Evolutionary conservation across 306 rosid species (phyloP).

Genomic region (Alnus rubra): DNA sequence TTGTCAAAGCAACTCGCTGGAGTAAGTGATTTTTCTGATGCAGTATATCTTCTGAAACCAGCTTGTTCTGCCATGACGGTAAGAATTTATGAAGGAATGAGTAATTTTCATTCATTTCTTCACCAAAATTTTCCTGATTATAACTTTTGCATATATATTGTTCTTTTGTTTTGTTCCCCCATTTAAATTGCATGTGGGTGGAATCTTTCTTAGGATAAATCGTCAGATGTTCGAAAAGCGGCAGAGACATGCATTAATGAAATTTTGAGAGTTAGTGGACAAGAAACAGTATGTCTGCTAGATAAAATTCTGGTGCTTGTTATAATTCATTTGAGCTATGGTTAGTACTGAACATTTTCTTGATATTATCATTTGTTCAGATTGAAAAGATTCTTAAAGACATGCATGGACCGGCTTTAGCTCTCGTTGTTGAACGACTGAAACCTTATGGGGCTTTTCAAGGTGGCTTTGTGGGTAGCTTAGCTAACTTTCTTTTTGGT

Average conservation of each 20-base stretch:
- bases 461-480: slow-evolving; percentile 46
- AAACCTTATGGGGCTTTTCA: slow-evolving; percentile 63
- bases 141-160: neutral
- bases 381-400: slow-evolving; percentile 77
- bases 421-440: slow-evolving; percentile 74
- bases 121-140: neutral
- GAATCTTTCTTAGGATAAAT: slow-evolving; percentile 73
- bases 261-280: slow-evolving; percentile 84
- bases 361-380: slow-evolving; percentile 39
- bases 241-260: slow-evolving; percentile 87
- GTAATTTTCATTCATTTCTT: slow-evolving; percentile 2
- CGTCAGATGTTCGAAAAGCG: slow-evolving; percentile 97
- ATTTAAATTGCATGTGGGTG: slow-evolving; percentile 24
- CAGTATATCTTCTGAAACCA: slow-evolving; percentile 85
- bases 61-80: slow-evolving; percentile 91
- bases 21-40: slow-evolving; percentile 73
- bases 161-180: neutral
- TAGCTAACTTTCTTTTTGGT: slow-evolving; percentile 16
- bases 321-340: slow-evolving; percentile 18
- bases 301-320: slow-evolving; percentile 9
- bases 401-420: slow-evolving; percentile 77
- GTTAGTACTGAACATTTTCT: slow-evolving; percentile 19
- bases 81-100: slow-evolving; percentile 32
- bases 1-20: slow-evolving; percentile 82
- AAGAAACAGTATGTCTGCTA: slow-evolving; percentile 59